Evolutionary conservation across 352 stramenopile genomes (phyloP).

Genomic region (Phytophthora litchii): DNA sequence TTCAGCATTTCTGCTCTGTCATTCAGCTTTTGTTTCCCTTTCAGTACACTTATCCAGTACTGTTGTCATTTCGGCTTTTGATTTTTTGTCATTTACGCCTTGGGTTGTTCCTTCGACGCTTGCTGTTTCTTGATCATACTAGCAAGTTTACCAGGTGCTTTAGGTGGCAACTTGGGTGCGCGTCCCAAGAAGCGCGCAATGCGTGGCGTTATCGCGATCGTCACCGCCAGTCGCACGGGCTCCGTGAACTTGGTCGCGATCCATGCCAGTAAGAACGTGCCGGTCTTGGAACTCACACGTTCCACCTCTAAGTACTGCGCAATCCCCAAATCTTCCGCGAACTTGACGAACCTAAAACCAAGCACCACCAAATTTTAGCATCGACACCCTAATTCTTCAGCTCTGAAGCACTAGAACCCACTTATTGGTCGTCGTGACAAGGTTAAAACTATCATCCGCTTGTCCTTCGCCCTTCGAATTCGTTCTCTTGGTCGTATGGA

Average conservation of each 20-base stretch:
- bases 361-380: not conserved
- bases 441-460: slow-evolving; percentile 61
- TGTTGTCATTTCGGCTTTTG: slow-evolving; percentile 10
- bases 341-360: slow-evolving; percentile 59
- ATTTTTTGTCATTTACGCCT: slow-evolving; percentile 27
- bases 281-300: slow-evolving; percentile 81
- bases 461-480: slow-evolving; percentile 27
- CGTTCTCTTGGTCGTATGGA: slow-evolving; percentile 55
- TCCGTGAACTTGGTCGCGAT: slow-evolving; percentile 90
- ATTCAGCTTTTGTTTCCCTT: slow-evolving; percentile 3
- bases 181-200: slow-evolving; percentile 77
- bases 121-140: slow-evolving; percentile 33
- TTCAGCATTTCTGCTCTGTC: slow-evolving; percentile 3
- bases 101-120: slow-evolving; percentile 18
- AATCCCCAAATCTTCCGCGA: slow-evolving; percentile 73
- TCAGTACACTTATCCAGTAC: too few species aligned
- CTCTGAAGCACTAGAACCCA: slow-evolving; percentile 31
- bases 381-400: slow-evolving; percentile 8
- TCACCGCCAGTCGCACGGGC: slow-evolving; percentile 77
- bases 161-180: slow-evolving; percentile 59
- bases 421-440: slow-evolving; percentile 86
- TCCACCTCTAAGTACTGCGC: slow-evolving; percentile 83
- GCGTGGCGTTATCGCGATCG: slow-evolving; percentile 77
- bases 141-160: slow-evolving; percentile 21
- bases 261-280: slow-evolving; percentile 84